Base-by-base conservation (phyloP, 2,329 filamentous ascomycete genomes). In the Chrysosporium queenslandicum region DNA sequence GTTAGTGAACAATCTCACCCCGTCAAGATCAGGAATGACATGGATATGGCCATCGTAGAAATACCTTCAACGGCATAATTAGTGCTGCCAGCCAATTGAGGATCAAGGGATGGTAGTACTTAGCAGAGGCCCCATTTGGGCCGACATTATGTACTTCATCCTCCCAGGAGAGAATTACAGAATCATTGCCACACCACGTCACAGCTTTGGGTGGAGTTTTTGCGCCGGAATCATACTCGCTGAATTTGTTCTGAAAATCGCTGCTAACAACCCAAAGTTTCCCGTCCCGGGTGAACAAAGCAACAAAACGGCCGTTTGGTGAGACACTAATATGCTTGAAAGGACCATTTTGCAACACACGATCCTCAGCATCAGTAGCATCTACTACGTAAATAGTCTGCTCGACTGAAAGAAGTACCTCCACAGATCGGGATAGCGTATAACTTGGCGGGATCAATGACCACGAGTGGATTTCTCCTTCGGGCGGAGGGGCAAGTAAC, bases 101-200 rank as follows among this genome's bases (percentile, higher is more conserved):
- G n/a, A n/a, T n/a, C n/a, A n/a, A n/a, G n/a, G n/a, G n/a, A n/a
- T n/a, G n/a, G n/a, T n/a, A 64, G 58, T 67, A 78, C 68, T 78
- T 82, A 27, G 78, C 81, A 4, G 85, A 82, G 8, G 85, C 80
- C 40, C 87, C 87, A 34, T 83, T 85, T 0, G 89, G 88, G 0
- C 91, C 92, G 55, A 98, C 85, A 25, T 98, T 77, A 64, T 96
- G 92, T 3, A 98, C 84, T 67, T 98, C 92, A 64, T 98, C 92
- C 64, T 97, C 92, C 92, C 92, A 98, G 0, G 90, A 90, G 61
- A 98, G 81, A 25, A 95, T 81, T 2, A 92, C 86, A 12, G 90
- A 88, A 68, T 97, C 91, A 61, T 92, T 91, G 4, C 92, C 92
- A 67, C 92, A 98, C 92, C 92, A 98, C 61, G 92, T 85, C 56